Percentiles rank a stretch among this genome's conserved stretches.
Conservation (phyloP, 2,329 filamentous ascomycete genomes). For the Diaporthe citrichinensis region DNA sequence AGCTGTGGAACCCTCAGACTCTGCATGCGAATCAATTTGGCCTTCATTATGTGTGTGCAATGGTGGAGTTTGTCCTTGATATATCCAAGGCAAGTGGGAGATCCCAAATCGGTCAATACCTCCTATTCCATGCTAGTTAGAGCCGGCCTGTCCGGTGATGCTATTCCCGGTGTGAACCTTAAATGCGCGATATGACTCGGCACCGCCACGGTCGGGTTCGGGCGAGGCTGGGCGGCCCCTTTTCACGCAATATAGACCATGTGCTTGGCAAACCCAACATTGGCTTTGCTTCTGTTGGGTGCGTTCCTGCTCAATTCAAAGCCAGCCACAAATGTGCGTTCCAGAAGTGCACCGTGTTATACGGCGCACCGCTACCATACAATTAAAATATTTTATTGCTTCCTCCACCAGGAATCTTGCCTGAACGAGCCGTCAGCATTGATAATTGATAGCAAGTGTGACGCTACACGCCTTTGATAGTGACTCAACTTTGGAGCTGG, state of each 20-base stretch:
- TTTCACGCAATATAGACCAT: neutral
- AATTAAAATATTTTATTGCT: too few relatives aligned
- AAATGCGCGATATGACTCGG: conserved; percentile 27
- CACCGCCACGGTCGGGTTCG: neutral
- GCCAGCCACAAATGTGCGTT: too few relatives aligned
- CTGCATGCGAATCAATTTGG: neutral
- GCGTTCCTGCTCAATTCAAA: neutral
- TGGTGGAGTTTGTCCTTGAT: neutral
- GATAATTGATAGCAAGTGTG: too few relatives aligned
- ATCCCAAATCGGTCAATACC: neutral
- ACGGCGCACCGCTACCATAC: neutral
- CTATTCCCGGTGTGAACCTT: conserved; percentile 26
- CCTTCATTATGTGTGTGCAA: neutral
- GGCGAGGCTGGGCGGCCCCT: conserved; percentile 4
- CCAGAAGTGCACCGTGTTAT: neutral
- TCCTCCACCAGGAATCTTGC: too few relatives aligned
- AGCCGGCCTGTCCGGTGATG: conserved; percentile 16
- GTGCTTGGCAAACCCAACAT: neutral
- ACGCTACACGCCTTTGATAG: too few relatives aligned
- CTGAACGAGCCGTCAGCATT: too few relatives aligned
- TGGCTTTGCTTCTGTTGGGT: neutral
- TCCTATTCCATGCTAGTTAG: conserved; percentile 21
- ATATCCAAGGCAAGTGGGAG: neutral
- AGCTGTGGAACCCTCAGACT: neutral
- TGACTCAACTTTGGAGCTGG: too few relatives aligned